Base-by-base conservation (phyloP, 306 rosid genomes). In the Ziziphus jujuba region DNA sequence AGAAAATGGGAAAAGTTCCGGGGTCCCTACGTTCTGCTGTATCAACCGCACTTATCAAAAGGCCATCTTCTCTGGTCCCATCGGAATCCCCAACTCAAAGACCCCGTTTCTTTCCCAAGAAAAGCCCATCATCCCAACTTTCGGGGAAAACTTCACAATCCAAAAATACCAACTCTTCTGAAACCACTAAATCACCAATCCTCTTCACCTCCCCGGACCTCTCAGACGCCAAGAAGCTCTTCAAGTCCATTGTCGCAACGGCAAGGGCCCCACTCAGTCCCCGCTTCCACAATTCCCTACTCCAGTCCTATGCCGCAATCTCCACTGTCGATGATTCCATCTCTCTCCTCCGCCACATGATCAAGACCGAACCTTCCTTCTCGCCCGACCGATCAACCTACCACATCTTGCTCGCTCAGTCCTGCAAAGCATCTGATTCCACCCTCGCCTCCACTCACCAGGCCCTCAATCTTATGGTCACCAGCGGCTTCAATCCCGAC, bases 321-420 rank as follows among this genome's bases (percentile, higher is more conserved):
- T 80, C 97, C 69, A 57, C 86, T 52, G 7, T 80, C 67, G 59
- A 70, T 36, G 98, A 88, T 34, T 93, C 98, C 67, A 58, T 88
- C 33, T 65, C 88, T 9, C 80, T 93, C 35, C 84, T 90, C 68
- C 89, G 77, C 60, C 90, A 93, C 80, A 90, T 93, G 87, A 70
- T 67, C 50, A 87, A 85, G 61, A 38, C 82, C 43, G 73, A 70
- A 21, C 81, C 89, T 51, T 62, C 84, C 2, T 88, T 90, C 82
- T 80, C 89, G 2, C 95, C 97, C 16, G 91, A 88, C 15, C 83
- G 72, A 15, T 88, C 89, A 35, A 90, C 91, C 43, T 88, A 78
- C 74, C 87, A 88, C 70, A 68, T 87, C 35, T 51, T 93, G 38
- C 85, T 93, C 57, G 47, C 86, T 51, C 82, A 86, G n/a, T 69